Evolutionary conservation across 163 green algal species (phyloP).

Genomic region (Scenedesmus sp.): DNA sequence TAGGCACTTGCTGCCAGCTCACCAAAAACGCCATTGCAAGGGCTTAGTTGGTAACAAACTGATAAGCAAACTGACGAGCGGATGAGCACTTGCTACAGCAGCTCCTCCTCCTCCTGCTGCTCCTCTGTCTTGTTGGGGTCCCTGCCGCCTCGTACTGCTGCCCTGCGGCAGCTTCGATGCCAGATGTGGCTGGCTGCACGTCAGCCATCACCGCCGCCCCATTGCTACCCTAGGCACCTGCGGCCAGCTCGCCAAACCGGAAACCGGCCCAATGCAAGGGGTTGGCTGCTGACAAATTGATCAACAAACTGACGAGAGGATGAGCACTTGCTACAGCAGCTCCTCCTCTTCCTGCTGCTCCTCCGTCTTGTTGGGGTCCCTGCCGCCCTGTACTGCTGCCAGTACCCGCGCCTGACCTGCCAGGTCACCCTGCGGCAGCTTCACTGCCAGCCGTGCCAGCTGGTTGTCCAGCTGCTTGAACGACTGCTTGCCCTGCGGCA

Average conservation of each 20-base stretch:
- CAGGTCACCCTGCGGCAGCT: constrained; percentile 45
- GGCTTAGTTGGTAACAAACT: too few relatives aligned
- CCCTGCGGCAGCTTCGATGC: background rate
- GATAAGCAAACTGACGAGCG: too few relatives aligned
- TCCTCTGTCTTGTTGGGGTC: background rate
- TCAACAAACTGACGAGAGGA: too few relatives aligned
- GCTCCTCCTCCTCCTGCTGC: background rate
- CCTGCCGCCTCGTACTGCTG: background rate
- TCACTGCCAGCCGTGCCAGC: constrained; percentile 48
- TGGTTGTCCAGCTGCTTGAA: constrained; percentile 79
- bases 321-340: constrained; percentile 15
- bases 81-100: background rate
- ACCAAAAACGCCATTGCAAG: too few relatives aligned
- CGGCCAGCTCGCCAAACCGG: too few relatives aligned
- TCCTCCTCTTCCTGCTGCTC: constrained; percentile 46
- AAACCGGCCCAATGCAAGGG: too few relatives aligned
- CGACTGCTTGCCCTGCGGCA: constrained; percentile 56
- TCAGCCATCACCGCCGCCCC: too few relatives aligned
- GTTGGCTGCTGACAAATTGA: too few relatives aligned
- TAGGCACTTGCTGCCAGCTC: too few relatives aligned
- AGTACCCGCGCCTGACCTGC: background rate
- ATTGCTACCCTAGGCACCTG: too few relatives aligned
- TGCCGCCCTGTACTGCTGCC: constrained; percentile 17
- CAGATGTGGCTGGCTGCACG: background rate
- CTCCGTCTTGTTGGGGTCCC: background rate